Evolutionary conservation across 208 protist genomes (phyloP).

Genomic region (Naegleria fowleri): DNA sequence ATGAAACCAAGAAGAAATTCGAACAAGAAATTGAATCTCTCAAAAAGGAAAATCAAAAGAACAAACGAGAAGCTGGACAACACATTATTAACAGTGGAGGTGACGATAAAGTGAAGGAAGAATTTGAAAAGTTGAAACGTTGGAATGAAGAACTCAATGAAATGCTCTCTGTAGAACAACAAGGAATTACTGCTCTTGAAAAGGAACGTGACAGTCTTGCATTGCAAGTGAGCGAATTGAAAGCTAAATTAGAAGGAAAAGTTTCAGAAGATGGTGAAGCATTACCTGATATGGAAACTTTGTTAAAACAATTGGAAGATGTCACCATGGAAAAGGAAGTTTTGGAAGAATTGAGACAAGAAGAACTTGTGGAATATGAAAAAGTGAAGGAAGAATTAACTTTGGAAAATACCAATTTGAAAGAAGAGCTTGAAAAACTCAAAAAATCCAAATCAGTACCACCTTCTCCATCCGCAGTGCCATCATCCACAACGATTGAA

Average conservation of each 20-base stretch:
- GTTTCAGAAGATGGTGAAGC: not conserved
- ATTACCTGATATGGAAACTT: not conserved
- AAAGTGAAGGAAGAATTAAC: not conserved
- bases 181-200: not conserved
- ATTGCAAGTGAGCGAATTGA: not conserved
- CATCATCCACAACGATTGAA: not conserved
- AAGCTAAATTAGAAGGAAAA: not conserved
- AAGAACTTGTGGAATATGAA: not conserved
- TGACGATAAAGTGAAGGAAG: not conserved
- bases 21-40: not conserved
- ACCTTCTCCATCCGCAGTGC: not conserved
- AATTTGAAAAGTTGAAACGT: not conserved
- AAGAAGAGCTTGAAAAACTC: not conserved
- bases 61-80: not conserved
- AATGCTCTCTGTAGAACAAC: not conserved
- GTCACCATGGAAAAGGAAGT: not conserved
- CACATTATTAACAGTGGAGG: not conserved
- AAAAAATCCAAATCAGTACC: not conserved
- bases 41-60: not conserved
- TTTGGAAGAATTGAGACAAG: not conserved
- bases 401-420: not conserved
- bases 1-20: not conserved
- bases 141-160: not conserved
- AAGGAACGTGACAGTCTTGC: not conserved
- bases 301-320: not conserved